Evolutionary conservation across 2,329 filamentous ascomycete species (phyloP), one percentile per base, ranked within the genome.

Genomic region (Setomelanomma holmii): DNA sequence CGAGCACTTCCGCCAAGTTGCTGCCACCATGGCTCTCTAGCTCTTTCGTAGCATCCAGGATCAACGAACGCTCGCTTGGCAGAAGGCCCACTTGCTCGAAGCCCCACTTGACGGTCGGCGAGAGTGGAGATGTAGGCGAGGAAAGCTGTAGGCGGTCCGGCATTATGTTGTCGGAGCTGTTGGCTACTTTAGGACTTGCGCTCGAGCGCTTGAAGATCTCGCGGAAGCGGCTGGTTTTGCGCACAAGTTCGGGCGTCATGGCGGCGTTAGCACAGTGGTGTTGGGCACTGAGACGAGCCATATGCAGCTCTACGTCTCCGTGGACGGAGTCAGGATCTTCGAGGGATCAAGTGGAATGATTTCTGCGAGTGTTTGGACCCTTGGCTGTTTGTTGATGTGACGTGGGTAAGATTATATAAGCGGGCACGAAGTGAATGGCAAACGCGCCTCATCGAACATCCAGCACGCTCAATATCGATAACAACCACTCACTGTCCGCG

Each of bases 251-350:
- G 4, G 51, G 54, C 3, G 52, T 47, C 45, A 40, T 51, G 17
- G 17, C 19, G n/a, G 36, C 33, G 11, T 49, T 51, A 45, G 23
- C 39, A 60, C 47, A 46, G 40, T 45, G 45, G 35, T 48, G 53
- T 19, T 53, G 48, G 4, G 14, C 49, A 16, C 52, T 54, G 14
- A 61, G 55, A 17, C 51, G 54, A 12, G 55, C 54, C 55, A 60
- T 60, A 10, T 16, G 3, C 4, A 5, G 14, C n/a, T n/a, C n/a
- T n/a, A n/a, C n/a, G n/a, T n/a, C n/a, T n/a, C n/a, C n/a, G n/a
- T n/a, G n/a, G n/a, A n/a, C n/a, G n/a, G n/a, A n/a, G n/a, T n/a
- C n/a, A n/a, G n/a, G n/a, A n/a, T n/a, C n/a, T n/a, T n/a, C n/a
- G n/a, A n/a, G n/a, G n/a, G n/a, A n/a, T n/a, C n/a, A n/a, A n/a